These are phyloP conservation scores for Hygrocybe punicea DNA, from an alignment of 768 basidiomycete species.

Conservation along the genomic window DNA sequence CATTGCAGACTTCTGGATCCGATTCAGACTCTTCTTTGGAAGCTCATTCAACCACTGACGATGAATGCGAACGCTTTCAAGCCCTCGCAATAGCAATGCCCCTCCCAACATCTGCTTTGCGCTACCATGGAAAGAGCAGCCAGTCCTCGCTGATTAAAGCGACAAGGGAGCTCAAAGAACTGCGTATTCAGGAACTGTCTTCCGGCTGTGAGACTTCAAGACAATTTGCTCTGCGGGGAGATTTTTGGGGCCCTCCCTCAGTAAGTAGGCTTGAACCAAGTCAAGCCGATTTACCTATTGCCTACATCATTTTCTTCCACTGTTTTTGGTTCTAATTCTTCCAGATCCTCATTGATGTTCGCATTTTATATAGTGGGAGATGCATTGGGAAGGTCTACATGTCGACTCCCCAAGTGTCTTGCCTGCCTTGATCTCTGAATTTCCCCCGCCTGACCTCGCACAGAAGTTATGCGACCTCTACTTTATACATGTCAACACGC, in stretches of 20 bases:
- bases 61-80: background rate
- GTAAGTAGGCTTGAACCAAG: constrained; percentile 35
- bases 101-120: constrained; percentile 33
- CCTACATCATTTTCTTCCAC: background rate
- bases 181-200: background rate
- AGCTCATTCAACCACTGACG: background rate
- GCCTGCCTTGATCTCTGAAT: constrained; percentile 38
- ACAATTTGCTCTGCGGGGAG: constrained; percentile 33
- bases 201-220: background rate
- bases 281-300: too few relatives aligned
- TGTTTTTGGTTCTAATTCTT: background rate
- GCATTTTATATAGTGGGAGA: constrained; percentile 50
- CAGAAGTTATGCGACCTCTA: constrained; percentile 59
- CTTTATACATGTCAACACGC: constrained; percentile 58
- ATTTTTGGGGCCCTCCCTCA: constrained; percentile 58
- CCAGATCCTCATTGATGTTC: background rate
- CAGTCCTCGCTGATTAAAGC: constrained; percentile 52
- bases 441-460: constrained; percentile 65
- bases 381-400: constrained; percentile 48
- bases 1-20: background rate
- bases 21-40: background rate
- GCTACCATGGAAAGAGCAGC: constrained; percentile 66
- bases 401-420: constrained; percentile 30
- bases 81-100: background rate
- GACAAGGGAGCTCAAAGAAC: constrained; percentile 48